Evolutionary conservation across 805 yeast genomes (phyloP), one percentile per base, ranked within the genome.

Genomic region (Cyberlindnera lachancei): DNA sequence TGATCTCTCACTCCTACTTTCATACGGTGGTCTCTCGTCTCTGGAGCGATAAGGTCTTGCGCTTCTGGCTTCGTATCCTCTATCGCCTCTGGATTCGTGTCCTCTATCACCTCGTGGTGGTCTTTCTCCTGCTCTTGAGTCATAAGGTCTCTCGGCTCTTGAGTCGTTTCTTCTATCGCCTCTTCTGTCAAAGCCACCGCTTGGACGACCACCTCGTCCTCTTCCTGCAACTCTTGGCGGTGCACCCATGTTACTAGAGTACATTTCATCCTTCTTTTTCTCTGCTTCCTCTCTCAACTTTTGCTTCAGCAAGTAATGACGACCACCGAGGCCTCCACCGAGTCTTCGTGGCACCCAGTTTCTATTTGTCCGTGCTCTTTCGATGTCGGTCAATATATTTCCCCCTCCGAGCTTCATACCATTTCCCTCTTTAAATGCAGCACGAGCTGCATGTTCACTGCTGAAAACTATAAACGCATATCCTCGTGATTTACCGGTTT

Each of bases 321-420:
- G 64, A 2, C 95, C 95, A 4, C 96, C 96, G n/a, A 83, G 56
- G 0, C 96, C 96, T 4, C 96, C 96, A 1, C 95, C 96, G 3
- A 90, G 61, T 37, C 90, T 54, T 45, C 81, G 52, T 1, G 94
- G 92, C 34, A 66, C 68, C 81, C 88, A 83, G 42, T 67, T 70
- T 34, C 79, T 69, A 12, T 71, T 68, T 1, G 74, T 55, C 28
- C 92, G 58, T 3, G 86, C 82, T 36, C 90, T 55, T 49, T 81
- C 92, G 29, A 73, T 68, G 48, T 83, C 94, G 2, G 79, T 82
- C n/a, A 80, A 56, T 7, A 78, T 65, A 5, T 66, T 59, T 28
- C 87, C 59, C 7, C 68, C 72, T 15, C 70, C 63, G 14, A 81
- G 50, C n/a, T 52, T 53, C 30, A 66, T 41, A 1, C 70, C 75